Conservation (phyloP, 192 early-diverging fungal species). For the Dissophora ornata region DNA sequence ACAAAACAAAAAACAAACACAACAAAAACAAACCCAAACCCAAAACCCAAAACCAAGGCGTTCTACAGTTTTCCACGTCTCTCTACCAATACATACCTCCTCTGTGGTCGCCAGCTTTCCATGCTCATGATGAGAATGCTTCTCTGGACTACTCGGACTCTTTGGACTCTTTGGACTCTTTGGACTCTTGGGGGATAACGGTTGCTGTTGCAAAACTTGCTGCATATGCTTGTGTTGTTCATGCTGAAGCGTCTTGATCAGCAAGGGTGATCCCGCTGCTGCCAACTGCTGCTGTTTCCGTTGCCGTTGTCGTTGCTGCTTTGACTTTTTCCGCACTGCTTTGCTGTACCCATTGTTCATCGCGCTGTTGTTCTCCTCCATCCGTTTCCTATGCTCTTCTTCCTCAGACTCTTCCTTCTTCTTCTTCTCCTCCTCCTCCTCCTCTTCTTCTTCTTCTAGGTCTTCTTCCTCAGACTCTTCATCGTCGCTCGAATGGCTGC, state of each 20-base stretch:
- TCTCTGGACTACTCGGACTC: too few relatives aligned
- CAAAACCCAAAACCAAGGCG: too few relatives aligned
- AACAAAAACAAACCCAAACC: too few relatives aligned
- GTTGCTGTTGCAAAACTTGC: constrained; percentile 4
- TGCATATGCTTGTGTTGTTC: neutral
- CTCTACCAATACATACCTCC: too few relatives aligned
- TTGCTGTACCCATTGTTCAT: neutral
- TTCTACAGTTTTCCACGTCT: too few relatives aligned
- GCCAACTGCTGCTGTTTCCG: neutral
- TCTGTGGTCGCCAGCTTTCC: too few relatives aligned
- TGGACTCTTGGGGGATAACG: neutral
- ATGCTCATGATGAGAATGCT: neutral
- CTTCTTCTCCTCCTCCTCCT: constrained; percentile 17
- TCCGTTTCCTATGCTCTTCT: neutral
- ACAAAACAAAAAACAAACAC: too few relatives aligned
- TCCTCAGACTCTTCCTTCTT: neutral
- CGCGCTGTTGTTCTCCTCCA: neutral
- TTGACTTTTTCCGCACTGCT: neutral
- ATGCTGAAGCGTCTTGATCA: neutral
- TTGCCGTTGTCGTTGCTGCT: constrained; percentile 10
- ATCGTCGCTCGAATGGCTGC: constrained; percentile 18
- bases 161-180: too few relatives aligned
- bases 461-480: constrained; percentile 33
- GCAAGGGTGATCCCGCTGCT: neutral
- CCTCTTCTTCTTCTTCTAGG: constrained; percentile 12